Conservation (phyloP, 768 basidiomycete genomes). For the Leucosporidium yakuticum region DNA sequence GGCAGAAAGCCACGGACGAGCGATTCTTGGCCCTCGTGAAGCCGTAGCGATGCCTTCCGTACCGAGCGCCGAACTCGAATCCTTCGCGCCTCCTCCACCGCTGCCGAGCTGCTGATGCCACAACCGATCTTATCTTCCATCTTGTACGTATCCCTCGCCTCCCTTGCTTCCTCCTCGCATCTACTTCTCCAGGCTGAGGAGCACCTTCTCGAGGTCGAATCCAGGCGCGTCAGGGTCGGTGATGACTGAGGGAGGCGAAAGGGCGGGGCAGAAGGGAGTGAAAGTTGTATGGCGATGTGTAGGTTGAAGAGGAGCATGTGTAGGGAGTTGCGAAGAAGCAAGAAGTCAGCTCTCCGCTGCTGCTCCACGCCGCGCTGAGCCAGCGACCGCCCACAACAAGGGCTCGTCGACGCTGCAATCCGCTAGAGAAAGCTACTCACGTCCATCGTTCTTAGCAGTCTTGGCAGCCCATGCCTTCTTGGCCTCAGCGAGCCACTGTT, state of each 20-base stretch:
- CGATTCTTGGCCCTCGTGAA: too few species aligned
- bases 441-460: constrained; percentile 47
- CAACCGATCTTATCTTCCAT: too few species aligned
- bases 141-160: not conserved
- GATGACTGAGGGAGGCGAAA: constrained; percentile 55
- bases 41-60: too few species aligned
- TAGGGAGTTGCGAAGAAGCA: not conserved
- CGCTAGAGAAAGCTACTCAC: constrained; percentile 37
- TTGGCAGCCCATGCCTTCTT: constrained; percentile 78
- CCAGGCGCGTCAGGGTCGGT: constrained; percentile 90
- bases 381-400: not conserved
- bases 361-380: too few species aligned
- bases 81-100: too few species aligned
- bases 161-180: constrained; percentile 19
- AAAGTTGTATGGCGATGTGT: not conserved
- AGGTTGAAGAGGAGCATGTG: not conserved
- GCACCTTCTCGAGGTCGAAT: constrained; percentile 89
- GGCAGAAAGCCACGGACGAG: too few species aligned
- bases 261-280: not conserved
- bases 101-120: too few species aligned
- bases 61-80: too few species aligned
- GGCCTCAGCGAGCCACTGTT: constrained; percentile 73
- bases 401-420: not conserved
- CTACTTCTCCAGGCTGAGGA: constrained; percentile 37
- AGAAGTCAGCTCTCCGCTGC: constrained; percentile 1